These are phyloP conservation scores for Tylopilus felleus DNA, from an alignment of 768 basidiomycete genomes.

Conservation along the genomic window DNA sequence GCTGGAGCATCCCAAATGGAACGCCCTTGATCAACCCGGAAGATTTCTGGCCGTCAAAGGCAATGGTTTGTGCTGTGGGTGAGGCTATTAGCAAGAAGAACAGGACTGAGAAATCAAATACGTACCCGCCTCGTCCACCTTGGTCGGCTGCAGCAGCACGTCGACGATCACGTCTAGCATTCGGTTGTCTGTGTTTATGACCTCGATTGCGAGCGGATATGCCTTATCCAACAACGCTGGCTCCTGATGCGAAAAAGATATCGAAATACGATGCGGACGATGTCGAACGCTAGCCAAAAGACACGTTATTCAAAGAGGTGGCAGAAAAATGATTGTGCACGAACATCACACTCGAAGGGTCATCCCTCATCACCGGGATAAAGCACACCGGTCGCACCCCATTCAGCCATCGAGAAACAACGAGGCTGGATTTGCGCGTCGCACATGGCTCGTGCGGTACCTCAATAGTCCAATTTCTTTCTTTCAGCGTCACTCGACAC, in stretches of 20 bases:
- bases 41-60: conserved; percentile 60
- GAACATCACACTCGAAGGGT: conserved; percentile 47
- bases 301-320: neutral
- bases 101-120: neutral
- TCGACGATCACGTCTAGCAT: conserved; percentile 69
- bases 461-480: conserved; percentile 66
- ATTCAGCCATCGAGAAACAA: conserved; percentile 52
- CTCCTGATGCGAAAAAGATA: conserved; percentile 54
- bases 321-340: conserved; percentile 14
- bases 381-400: conserved; percentile 52
- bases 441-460: conserved; percentile 49
- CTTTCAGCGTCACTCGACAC: conserved; percentile 50
- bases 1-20: conserved; percentile 56
- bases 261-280: conserved; percentile 53
- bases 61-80: conserved; percentile 54
- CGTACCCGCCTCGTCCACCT: conserved; percentile 69
- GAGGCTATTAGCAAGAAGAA: neutral
- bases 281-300: conserved; percentile 52
- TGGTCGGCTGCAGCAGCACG: conserved; percentile 75
- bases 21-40: conserved; percentile 73
- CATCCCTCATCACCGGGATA: conserved; percentile 47
- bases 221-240: conserved; percentile 82
- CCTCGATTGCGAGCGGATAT: conserved; percentile 66
- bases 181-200: conserved; percentile 71
- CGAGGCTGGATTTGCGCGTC: conserved; percentile 31